Evolutionary conservation across 805 yeast genomes (phyloP).

Genomic region (Suhomyces sp.): DNA sequence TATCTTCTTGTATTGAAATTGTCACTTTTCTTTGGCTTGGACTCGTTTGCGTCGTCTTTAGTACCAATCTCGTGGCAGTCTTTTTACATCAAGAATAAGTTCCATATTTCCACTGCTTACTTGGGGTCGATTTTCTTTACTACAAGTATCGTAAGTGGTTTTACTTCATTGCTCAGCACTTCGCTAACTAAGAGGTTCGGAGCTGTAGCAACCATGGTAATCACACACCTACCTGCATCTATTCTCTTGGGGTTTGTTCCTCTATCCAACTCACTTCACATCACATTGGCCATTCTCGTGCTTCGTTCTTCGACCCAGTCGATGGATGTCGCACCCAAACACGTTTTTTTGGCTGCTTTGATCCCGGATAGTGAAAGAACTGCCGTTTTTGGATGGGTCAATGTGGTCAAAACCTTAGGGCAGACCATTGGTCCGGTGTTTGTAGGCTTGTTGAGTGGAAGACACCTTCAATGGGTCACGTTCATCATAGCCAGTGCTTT

Average conservation of each 20-base stretch:
- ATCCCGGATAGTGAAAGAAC: constrained; percentile 41
- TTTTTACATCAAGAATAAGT: constrained; percentile 39
- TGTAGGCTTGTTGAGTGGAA: constrained; percentile 38
- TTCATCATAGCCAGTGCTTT: constrained; percentile 41
- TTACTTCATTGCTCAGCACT: constrained; percentile 42
- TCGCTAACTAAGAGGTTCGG: constrained; percentile 43
- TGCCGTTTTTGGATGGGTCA: constrained; percentile 44
- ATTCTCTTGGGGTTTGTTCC: constrained; percentile 38
- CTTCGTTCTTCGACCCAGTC: constrained; percentile 40
- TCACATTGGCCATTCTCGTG: constrained; percentile 31
- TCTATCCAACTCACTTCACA: constrained; percentile 29
- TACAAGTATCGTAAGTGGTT: constrained; percentile 37
- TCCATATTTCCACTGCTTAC: constrained; percentile 29
- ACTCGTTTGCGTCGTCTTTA: constrained; percentile 43
- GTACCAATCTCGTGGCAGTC: constrained; percentile 48
- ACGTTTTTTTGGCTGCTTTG: constrained; percentile 43
- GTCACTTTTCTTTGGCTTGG: constrained; percentile 39
- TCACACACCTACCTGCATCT: constrained; percentile 44
- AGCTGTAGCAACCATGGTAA: constrained; percentile 44
- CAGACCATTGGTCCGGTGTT: constrained; percentile 43
- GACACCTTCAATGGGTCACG: constrained; percentile 38
- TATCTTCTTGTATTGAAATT: constrained; percentile 28
- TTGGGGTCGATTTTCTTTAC: constrained; percentile 41
- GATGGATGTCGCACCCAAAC: constrained; percentile 50
- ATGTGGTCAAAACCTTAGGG: constrained; percentile 42